Percentiles rank a stretch among this genome's conserved stretches.
These are phyloP conservation scores for Carex cristatella DNA, from an alignment of 176 grass and related monocot genomes.

Conservation along the genomic window DNA sequence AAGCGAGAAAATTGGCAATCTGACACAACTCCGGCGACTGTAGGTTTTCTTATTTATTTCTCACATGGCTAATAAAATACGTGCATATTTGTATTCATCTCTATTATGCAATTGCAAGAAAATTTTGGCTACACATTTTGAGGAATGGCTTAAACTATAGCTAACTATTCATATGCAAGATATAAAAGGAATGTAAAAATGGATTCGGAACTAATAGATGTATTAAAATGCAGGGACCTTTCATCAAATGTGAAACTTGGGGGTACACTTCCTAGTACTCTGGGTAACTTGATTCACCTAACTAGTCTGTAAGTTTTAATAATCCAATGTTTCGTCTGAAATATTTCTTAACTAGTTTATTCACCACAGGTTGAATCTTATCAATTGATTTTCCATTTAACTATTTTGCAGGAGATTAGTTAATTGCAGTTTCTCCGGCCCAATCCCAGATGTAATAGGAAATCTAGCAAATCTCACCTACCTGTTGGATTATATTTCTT, in stretches of 20 bases:
- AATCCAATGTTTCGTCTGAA: slow-evolving; percentile 1
- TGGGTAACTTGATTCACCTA: slow-evolving; percentile 59
- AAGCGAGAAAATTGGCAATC: slow-evolving; percentile 46
- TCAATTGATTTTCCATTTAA: slow-evolving; percentile 6
- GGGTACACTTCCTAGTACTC: slow-evolving; percentile 38
- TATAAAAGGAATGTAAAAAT: background rate
- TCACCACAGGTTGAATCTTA: slow-evolving; percentile 1
- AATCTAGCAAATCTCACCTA: slow-evolving; percentile 40
- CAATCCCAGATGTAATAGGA: slow-evolving; percentile 58
- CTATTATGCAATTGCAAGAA: background rate
- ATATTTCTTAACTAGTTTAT: background rate
- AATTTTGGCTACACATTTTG: background rate
- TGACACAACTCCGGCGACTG: slow-evolving; percentile 44
- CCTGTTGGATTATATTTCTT: slow-evolving; percentile 37
- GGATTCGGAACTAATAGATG: background rate
- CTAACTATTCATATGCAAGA: background rate
- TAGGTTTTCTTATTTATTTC: slow-evolving; percentile 41
- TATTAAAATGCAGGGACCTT: slow-evolving; percentile 53
- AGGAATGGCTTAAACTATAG: background rate
- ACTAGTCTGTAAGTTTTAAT: slow-evolving; percentile 39
- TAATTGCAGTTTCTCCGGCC: slow-evolving; percentile 49
- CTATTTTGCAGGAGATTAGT: slow-evolving; percentile 40
- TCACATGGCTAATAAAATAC: too few relatives aligned
- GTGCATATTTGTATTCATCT: background rate
- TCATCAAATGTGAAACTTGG: slow-evolving; percentile 47